A percentile compares a stretch with the other conserved stretches of the same genome.
These are phyloP conservation scores for Nakazawaea siamensis DNA, from an alignment of 805 yeast genomes.

Conservation along the genomic window DNA sequence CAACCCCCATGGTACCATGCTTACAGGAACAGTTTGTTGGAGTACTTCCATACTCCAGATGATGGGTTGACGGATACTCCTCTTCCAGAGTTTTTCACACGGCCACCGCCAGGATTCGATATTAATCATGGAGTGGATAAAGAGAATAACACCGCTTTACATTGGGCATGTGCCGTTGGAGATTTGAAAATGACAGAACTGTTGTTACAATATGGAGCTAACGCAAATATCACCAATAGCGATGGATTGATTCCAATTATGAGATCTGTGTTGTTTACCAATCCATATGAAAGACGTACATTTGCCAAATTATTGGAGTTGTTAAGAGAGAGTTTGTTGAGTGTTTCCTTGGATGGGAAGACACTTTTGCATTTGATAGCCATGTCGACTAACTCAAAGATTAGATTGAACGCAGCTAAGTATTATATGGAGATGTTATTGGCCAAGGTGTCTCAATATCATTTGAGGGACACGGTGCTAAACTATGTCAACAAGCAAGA, in stretches of 20 bases:
- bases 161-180: conserved; percentile 98
- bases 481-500: conserved; percentile 51
- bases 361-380: conserved; percentile 87
- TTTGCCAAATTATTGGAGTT: conserved; percentile 74
- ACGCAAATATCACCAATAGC: conserved; percentile 48
- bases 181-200: conserved; percentile 70
- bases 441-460: conserved; percentile 60
- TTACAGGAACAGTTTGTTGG: conserved; percentile 38
- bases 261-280: conserved; percentile 79
- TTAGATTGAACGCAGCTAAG: conserved; percentile 69
- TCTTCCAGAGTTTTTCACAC: conserved; percentile 57
- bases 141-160: conserved; percentile 91
- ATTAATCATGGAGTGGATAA: conserved; percentile 81
- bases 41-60: conserved; percentile 49
- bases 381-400: conserved; percentile 52
- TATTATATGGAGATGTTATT: conserved; percentile 75
- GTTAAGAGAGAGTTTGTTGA: conserved; percentile 68
- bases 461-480: conserved; percentile 52
- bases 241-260: conserved; percentile 85
- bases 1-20: conserved; percentile 21
- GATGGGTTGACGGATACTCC: conserved; percentile 32
- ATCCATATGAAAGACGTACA: conserved; percentile 72
- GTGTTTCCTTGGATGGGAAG: conserved; percentile 63
- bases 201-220: conserved; percentile 68
- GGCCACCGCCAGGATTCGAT: conserved; percentile 59